Evolutionary conservation across 2,329 filamentous ascomycete genomes (phyloP), one percentile per base, ranked within the genome.

Genomic region (Talaromyces sp.): DNA sequence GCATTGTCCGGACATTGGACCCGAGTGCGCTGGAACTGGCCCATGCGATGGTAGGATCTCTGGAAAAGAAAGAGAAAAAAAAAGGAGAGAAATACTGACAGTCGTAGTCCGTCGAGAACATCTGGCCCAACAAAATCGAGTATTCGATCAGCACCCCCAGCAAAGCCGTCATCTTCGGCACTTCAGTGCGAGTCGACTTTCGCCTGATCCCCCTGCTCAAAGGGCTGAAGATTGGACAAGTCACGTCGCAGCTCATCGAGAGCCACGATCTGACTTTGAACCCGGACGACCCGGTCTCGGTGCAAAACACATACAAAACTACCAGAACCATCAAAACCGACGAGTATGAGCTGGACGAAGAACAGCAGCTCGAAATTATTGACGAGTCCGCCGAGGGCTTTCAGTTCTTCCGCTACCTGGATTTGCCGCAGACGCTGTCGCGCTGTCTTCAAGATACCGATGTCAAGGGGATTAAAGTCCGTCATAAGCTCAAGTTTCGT

Each of bases 81-180:
- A 47, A 36, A 55, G 28, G 28, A 10, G 17, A 25, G 3, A 15
- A 3, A 32, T 17, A 22, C 56, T 58, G 30, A 58, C 47, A 32
- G 57, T 33, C 8, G 19, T 61, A 85, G 80, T 83, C 91, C 65
- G 93, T 98, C 65, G 93, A 97, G 76, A 97, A 97, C 71, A 90
- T 96, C 65, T 99, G 95, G 95, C 90, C 92, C 6, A 95, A 96
- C 80, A 99, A 99, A 81, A 85, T 98, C 68, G 91, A 96, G 73
- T 99, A 99, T 78, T 93, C 92, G 32, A 92, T 99, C 65, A 87
- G 91, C 62, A 91, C 96, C 11, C 93, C 95, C 0, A 93, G 92
- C 70, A 97, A 97, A 78, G 95, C 95, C 1, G 89, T 96, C 59
- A 90, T 96, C 19, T 96, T 97, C 69, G 95, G 95, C 56, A 96